Base-by-base conservation (phyloP, 1,139 yeast species). In the Debaryomyces psychrophilus region DNA sequence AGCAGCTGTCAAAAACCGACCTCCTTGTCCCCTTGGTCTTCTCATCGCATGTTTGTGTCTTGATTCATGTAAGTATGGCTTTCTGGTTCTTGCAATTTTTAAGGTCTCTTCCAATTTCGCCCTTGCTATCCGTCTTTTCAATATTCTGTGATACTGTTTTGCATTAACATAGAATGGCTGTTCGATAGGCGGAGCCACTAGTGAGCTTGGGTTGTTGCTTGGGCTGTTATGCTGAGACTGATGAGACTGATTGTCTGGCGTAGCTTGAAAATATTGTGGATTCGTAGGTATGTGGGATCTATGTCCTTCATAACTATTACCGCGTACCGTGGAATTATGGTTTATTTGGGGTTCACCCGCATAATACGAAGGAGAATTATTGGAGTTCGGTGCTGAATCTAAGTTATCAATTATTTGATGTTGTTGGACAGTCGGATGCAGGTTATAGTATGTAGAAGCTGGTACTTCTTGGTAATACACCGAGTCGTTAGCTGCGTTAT, bases 11-110 rank as follows among this genome's bases (percentile, higher is more conserved):
- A 95, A 71, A 59, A 95, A 95, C 50, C 99, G 75, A 3, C 99
- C 99, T 26, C 99, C 99, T 68, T 93, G 98, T 25, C 99, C 99
- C 59, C 99, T 81, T 12, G 99, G 99, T 65, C 99, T 81, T 62
- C 99, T 80, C 99, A 95, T 93, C 17, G 99, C 99, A 66, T 95
- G 99, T 65, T 93, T 93, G 67, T 95, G 99, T 58, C 99, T 81
- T 14, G 97, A 90, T 67, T 95, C 99, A 64, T 95, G 99, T 45
- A 95, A 69, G 64, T 95, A 95, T 3, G 99, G 99, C 61, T 87
- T 87, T 55, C 98, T 81, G 7, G 95, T 95, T 53, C 97, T 79
- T 20, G 95, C 95, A 8, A 88, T 88, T 61, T 89, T 87, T 52
- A 93, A 76, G 42, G 84, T 81, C 60, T 93, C 98, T 61, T 93